Conservation (phyloP, 2,329 filamentous ascomycete species). For the Fusarium setosum region DNA sequence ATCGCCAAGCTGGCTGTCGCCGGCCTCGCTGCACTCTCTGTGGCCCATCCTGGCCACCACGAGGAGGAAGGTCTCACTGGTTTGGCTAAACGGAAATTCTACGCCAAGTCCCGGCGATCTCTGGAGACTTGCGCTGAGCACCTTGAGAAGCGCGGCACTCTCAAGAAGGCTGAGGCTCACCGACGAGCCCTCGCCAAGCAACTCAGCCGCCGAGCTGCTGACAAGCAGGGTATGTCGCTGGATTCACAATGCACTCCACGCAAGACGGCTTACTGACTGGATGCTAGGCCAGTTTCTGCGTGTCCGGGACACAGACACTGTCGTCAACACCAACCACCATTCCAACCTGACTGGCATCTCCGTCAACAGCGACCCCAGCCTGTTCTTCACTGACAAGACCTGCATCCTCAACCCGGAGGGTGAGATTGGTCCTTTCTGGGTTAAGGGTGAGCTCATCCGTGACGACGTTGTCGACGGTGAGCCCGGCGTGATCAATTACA, state of each 20-base stretch:
- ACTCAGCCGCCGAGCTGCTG: too few species aligned
- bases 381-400: not conserved
- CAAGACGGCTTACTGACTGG: too few species aligned
- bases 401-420: not conserved
- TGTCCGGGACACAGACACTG: not conserved
- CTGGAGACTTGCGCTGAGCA: too few species aligned
- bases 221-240: too few species aligned
- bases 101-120: too few species aligned
- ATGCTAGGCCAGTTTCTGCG: too few species aligned
- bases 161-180: too few species aligned
- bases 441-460: slow-evolving; percentile 46
- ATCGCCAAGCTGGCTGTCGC: too few species aligned
- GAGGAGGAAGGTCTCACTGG: not conserved
- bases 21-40: not conserved
- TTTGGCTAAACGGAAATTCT: too few species aligned
- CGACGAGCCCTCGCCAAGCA: too few species aligned
- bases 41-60: not conserved
- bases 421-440: not conserved
- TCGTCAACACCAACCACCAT: not conserved
- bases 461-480: slow-evolving; percentile 54
- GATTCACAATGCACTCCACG: too few species aligned
- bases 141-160: too few species aligned
- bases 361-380: not conserved
- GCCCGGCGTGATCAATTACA: slow-evolving; percentile 52
- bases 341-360: not conserved